Percentiles rank a stretch among this genome's conserved stretches.
phyloP scores from a whole-genome alignment of 768 basidiomycete species.

The Leucosporidium scottii region DNA sequence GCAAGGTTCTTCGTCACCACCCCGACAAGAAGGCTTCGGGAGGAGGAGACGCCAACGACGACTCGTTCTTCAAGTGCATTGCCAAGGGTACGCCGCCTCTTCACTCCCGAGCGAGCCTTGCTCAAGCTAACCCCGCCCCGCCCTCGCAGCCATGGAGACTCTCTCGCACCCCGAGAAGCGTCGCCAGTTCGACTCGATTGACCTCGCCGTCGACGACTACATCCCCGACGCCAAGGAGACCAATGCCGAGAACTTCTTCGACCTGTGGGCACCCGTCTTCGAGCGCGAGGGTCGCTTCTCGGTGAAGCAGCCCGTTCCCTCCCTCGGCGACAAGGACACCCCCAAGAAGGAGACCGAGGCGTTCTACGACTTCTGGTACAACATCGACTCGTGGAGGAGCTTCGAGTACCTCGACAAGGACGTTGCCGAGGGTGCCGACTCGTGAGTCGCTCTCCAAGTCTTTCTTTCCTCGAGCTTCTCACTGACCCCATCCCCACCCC shows the following conservation, averaged over 20 bases:
- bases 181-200: constrained; percentile 93
- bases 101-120: neutral
- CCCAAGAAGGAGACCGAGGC: constrained; percentile 74
- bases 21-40: constrained; percentile 87
- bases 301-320: constrained; percentile 69
- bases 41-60: constrained; percentile 82
- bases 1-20: constrained; percentile 98
- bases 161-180: constrained; percentile 78
- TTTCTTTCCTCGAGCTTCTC: neutral
- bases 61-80: constrained; percentile 99
- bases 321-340: constrained; percentile 62
- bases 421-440: constrained; percentile 93
- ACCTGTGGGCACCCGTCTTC: constrained; percentile 69
- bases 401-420: constrained; percentile 99
- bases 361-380: constrained; percentile 99
- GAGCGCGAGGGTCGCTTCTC: constrained; percentile 91
- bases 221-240: constrained; percentile 49
- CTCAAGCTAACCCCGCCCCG: neutral
- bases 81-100: constrained; percentile 55
- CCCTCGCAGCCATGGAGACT: constrained; percentile 67
- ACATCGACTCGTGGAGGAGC: constrained; percentile 96
- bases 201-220: constrained; percentile 67
- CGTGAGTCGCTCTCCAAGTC: constrained; percentile 48
- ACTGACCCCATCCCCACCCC: neutral
- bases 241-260: constrained; percentile 60